These are phyloP conservation scores for Backusella australiensis DNA, from an alignment of 192 early-diverging fungal species.

Conservation along the genomic window DNA sequence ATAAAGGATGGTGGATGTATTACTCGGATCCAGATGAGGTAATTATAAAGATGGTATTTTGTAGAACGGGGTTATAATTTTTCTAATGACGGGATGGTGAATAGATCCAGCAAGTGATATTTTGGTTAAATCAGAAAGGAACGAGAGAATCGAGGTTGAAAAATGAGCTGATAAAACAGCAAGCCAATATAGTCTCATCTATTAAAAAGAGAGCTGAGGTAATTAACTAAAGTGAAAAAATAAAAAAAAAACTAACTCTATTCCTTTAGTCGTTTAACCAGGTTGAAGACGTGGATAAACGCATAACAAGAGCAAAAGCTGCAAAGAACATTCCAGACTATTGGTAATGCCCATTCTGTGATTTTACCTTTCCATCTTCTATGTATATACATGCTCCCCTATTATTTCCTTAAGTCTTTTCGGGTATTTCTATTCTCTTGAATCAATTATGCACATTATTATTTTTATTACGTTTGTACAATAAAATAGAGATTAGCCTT, in stretches of 20 bases:
- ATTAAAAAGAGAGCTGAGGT: slow-evolving; percentile 20
- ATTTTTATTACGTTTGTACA: neutral
- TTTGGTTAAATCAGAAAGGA: slow-evolving; percentile 79
- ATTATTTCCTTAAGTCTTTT: neutral
- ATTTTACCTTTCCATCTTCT: neutral
- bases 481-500: too few species aligned
- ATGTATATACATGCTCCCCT: neutral
- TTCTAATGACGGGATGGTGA: slow-evolving; percentile 18
- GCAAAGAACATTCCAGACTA: neutral
- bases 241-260: neutral
- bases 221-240: neutral
- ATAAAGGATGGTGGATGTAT: slow-evolving; percentile 20
- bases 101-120: slow-evolving; percentile 66
- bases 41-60: slow-evolving; percentile 6
- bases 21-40: slow-evolving; percentile 36
- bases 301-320: neutral
- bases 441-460: neutral
- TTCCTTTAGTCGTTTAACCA: neutral
- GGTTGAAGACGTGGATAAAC: neutral
- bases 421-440: too few species aligned
- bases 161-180: slow-evolving; percentile 23
- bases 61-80: slow-evolving; percentile 41
- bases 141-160: slow-evolving; percentile 63
- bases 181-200: slow-evolving; percentile 18
- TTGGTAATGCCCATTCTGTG: neutral